These are phyloP conservation scores for Basidiobolus heterosporus DNA, from an alignment of 371 early-diverging fungal genomes.

Conservation along the genomic window DNA sequence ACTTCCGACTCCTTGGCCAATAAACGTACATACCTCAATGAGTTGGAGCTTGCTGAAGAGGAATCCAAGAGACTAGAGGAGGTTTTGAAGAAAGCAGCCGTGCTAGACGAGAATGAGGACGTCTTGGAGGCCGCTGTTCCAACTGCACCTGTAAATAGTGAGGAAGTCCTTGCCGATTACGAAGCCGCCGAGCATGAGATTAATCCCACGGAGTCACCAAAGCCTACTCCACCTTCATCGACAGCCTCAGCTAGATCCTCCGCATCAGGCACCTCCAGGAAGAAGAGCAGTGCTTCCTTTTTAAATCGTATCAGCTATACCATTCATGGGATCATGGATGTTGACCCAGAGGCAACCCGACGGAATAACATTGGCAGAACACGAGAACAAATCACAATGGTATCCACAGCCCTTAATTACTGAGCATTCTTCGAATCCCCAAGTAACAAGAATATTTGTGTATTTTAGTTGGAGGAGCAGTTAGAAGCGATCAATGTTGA, in stretches of 20 bases:
- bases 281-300: constrained; percentile 25
- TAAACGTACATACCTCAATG: constrained; percentile 45
- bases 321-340: constrained; percentile 78
- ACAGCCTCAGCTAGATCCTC: constrained; percentile 2
- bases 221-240: neutral
- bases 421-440: neutral
- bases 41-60: constrained; percentile 57
- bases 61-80: constrained; percentile 46
- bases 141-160: neutral
- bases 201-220: neutral
- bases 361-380: constrained; percentile 77
- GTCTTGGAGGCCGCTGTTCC: neutral
- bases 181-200: constrained; percentile 15
- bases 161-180: neutral
- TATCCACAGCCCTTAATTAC: constrained; percentile 5
- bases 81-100: neutral
- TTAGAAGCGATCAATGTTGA: constrained; percentile 49
- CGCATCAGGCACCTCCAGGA: constrained; percentile 5
- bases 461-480: constrained; percentile 53
- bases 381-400: constrained; percentile 59
- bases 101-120: neutral
- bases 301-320: constrained; percentile 53
- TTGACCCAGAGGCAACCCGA: constrained; percentile 81
- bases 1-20: constrained; percentile 47
- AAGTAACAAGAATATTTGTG: neutral